Base-by-base conservation (phyloP, 305 asterid species). In the Fraxinus dipetala region DNA sequence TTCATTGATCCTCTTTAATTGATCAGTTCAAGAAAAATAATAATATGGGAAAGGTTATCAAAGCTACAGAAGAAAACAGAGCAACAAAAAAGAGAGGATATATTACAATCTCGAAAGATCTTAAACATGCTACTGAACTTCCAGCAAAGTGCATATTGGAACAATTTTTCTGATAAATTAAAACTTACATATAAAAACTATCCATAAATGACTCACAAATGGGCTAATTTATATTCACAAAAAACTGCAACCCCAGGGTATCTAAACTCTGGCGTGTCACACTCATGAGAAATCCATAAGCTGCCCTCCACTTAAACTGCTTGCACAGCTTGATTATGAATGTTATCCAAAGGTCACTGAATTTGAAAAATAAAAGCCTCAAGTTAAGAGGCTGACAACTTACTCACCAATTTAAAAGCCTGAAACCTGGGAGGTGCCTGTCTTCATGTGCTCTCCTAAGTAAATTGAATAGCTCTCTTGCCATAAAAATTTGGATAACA, bases 401-500 rank as follows among this genome's bases (percentile, higher is more conserved):
- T 80, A 81, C 86, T 84, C 83, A 96, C 98, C 97, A 96, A 88
- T 94, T 94, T 83, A 96, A 88, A 78, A 89, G 91, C 89, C 97
- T 89, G 89, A 95, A 94, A 28, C 98, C 45, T 9, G 45, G 45
- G 45, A 38, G 13, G 45, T 3, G 45, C 45, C 13, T 38, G 13
- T 38, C 11, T 85, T 93, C 98, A 75, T 90, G 97, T 35, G 94
- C 90, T 88, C 83, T 87, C 87, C 95, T 91, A 16, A 93, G 96
- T 85, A 93, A 87, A 88, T 79, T 92, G 90, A 92, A 95, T 82
- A 95, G 88, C 87, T 94, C 98, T 84, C 85, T 92, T 30, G 94
- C 96, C 98, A 95, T 94, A 85, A 85, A 92, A 81, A 95, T 94
- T 87, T 95, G 99, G 86, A 95, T 90, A 56, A 95, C 95, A 7